Percentiles rank a stretch among this genome's conserved stretches.
phyloP scores from a whole-genome alignment of 2,329 filamentous ascomycete species.

The Monilinia polystroma region DNA sequence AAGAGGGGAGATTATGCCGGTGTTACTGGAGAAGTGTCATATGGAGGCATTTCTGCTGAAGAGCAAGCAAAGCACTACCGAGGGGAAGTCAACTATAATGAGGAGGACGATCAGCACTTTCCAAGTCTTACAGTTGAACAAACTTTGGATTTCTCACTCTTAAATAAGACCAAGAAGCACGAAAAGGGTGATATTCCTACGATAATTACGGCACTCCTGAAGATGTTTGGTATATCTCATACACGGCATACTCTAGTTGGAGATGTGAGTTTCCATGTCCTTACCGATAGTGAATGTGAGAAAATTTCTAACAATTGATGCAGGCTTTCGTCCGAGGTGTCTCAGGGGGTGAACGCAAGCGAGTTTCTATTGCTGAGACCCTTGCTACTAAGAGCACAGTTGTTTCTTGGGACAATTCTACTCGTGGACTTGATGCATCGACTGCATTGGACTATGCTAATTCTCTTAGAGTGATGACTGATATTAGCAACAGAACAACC shows the following conservation, averaged over 20 bases:
- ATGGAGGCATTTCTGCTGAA: conserved; percentile 67
- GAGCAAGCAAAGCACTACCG: conserved; percentile 65
- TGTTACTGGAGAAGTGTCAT: conserved; percentile 68
- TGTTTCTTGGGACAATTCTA: conserved; percentile 78
- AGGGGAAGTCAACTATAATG: conserved; percentile 76
- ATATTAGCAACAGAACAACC: conserved; percentile 69
- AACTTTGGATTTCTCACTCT: conserved; percentile 71
- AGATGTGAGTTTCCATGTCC: conserved; percentile 48
- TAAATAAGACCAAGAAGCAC: conserved; percentile 71
- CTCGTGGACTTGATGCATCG: conserved; percentile 74
- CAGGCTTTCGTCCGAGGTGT: conserved; percentile 62
- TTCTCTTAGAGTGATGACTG: conserved; percentile 69
- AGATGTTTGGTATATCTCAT: conserved; percentile 77
- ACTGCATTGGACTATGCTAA: conserved; percentile 77
- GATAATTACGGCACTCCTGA: conserved; percentile 68
- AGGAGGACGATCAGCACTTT: conserved; percentile 75
- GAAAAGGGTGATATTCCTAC: conserved; percentile 63
- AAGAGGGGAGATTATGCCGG: conserved; percentile 63
- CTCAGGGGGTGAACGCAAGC: conserved; percentile 77
- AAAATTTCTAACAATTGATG: conserved; percentile 17
- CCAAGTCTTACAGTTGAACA: conserved; percentile 74
- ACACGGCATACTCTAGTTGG: conserved; percentile 74
- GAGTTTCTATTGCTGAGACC: conserved; percentile 76
- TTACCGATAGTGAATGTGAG: conserved; percentile 43
- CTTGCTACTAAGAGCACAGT: conserved; percentile 71